phyloP scores from a whole-genome alignment of 371 early-diverging fungal species.

The Syncephalis fuscata region DNA sequence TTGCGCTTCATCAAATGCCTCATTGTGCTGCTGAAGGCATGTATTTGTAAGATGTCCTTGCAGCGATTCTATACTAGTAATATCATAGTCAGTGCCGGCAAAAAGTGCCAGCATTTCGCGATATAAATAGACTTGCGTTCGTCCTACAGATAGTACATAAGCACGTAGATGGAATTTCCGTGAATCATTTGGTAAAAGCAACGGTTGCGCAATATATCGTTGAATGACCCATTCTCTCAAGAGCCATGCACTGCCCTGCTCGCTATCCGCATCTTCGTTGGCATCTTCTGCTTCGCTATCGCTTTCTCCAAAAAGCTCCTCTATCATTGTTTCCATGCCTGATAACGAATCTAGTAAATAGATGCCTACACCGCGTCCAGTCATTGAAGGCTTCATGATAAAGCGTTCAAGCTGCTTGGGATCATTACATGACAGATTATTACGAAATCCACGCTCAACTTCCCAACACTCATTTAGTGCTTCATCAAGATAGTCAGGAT shows the following conservation, averaged over 20 bases:
- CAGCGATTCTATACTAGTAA: slow-evolving; percentile 20
- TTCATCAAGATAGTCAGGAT: slow-evolving; percentile 51
- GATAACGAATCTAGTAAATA: too few relatives aligned
- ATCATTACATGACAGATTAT: slow-evolving; percentile 13
- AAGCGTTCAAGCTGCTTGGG: slow-evolving; percentile 12
- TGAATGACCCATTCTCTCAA: slow-evolving; percentile 55
- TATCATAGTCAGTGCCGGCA: slow-evolving; percentile 31
- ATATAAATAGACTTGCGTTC: slow-evolving; percentile 39
- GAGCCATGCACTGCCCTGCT: slow-evolving; percentile 16
- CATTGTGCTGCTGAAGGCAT: slow-evolving; percentile 36
- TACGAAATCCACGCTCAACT: slow-evolving; percentile 29
- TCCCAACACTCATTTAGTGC: slow-evolving; percentile 53
- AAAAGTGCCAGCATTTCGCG: slow-evolving; percentile 50
- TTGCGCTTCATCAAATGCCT: slow-evolving; percentile 28
- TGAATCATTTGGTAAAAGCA: slow-evolving; percentile 21
- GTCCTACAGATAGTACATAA: slow-evolving; percentile 46
- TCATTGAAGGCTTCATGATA: slow-evolving; percentile 30
- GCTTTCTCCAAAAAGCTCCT: slow-evolving; percentile 17
- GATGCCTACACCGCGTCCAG: too few relatives aligned
- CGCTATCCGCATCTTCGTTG: slow-evolving; percentile 7
- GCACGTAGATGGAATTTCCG: slow-evolving; percentile 60
- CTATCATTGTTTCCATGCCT: slow-evolving; percentile 4
- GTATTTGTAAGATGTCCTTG: slow-evolving; percentile 52
- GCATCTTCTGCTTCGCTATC: slow-evolving; percentile 5
- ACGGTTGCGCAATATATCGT: slow-evolving; percentile 36